A percentile compares a stretch with the other conserved stretches of the same genome.
Evolutionary conservation across 768 basidiomycete genomes (phyloP).

Genomic region (Termitomyces sp.): DNA sequence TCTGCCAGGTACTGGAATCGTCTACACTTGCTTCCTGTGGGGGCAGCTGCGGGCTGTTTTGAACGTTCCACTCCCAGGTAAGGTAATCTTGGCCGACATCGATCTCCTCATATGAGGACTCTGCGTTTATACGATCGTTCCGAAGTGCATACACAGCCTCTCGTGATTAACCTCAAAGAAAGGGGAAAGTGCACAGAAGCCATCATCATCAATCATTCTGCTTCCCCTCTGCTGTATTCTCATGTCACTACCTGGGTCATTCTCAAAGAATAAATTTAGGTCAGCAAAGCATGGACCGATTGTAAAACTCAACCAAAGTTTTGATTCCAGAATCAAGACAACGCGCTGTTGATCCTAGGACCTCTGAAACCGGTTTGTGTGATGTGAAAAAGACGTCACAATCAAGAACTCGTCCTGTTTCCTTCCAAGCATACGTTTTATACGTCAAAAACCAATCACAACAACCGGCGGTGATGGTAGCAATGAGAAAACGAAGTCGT

Average conservation of each 20-base stretch:
- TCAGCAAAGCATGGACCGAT: not conserved
- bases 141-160: not conserved
- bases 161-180: not conserved
- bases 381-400: not conserved
- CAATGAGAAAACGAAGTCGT: no score
- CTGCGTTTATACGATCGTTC: not conserved
- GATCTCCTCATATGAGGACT: not conserved
- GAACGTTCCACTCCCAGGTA: not conserved
- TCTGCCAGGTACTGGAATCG: not conserved
- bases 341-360: not conserved
- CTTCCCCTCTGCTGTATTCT: not conserved
- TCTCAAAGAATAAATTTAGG: not conserved
- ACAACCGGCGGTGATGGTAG: not conserved
- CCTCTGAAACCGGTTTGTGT: not conserved
- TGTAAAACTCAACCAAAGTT: not conserved
- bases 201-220: not conserved
- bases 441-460: not conserved
- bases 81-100: not conserved
- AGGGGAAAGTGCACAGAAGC: not conserved
- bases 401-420: not conserved
- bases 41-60: not conserved
- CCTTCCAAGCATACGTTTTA: not conserved
- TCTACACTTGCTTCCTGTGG: not conserved
- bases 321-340: not conserved
- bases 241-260: not conserved